Evolutionary conservation across 352 stramenopile species (phyloP), one percentile per base, ranked within the genome.

Genomic region (Globisporangium recalcitrans): DNA sequence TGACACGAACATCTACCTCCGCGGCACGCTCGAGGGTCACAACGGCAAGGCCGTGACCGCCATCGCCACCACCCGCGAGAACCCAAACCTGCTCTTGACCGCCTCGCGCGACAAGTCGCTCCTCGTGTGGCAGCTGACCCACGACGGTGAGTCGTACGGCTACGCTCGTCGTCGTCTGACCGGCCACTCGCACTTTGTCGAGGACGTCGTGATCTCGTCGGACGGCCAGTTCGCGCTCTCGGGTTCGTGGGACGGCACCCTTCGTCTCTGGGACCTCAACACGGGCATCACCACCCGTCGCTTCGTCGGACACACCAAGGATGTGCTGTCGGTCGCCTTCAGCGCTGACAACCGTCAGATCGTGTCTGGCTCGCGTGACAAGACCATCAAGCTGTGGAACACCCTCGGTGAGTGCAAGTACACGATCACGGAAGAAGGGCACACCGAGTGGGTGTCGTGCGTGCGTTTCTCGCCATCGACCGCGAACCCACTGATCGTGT

Each of bases 371-470:
- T 99, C 96, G 65, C 96, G 98, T 69, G 98, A 99, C 87, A 98
- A 98, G 85, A 98, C 96, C 59, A 98, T 99, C 80, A 99, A 99
- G 91, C 83, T 99, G 42, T 99, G 98, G 98, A 99, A 99, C 91
- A 99, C 97, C 22, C 81, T 99, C 54, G 97, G 96, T 67, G 96
- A 99, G 77, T 99, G 96, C 91, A 99, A 99, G 86, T 99, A 98
- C 90, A 99, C 96, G 32, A 99, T 99, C 79, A 94, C 79, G 14
- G 91, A 98, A 62, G 95, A 99, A 67, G 97, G 97, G 68, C 98
- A 99, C 91, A 98, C 96, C 42, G 98, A 99, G 83, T 99, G 98
- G 98, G 97, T 99, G 55, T 99, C 96, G 63, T 99, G 97, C 78
- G 97, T 99, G 59, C 91, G 97, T 65, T 99, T 99, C 94, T 98